A percentile compares a stretch with the other conserved stretches of the same genome.
Conservation (phyloP, 2,329 filamentous ascomycete species). For the Raffaelea albimanens region DNA sequence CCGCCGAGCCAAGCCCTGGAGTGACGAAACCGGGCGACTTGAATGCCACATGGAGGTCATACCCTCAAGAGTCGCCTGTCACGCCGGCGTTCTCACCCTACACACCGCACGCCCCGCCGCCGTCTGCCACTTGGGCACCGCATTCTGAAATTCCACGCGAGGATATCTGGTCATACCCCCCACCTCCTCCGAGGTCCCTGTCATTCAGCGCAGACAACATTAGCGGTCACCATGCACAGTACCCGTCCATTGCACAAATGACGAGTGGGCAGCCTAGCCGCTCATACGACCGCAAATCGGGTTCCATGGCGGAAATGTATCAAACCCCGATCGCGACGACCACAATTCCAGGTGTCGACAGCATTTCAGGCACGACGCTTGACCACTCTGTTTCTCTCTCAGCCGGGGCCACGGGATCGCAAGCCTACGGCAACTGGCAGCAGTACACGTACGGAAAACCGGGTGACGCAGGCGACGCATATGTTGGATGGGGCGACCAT, state of each 20-base stretch:
- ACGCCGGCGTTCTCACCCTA: conserved; percentile 42
- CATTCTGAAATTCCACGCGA: conserved; percentile 30
- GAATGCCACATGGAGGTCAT: conserved; percentile 38
- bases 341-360: conserved; percentile 25
- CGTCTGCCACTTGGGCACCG: conserved; percentile 32
- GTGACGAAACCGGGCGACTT: conserved; percentile 34
- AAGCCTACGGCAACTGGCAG: conserved; percentile 1
- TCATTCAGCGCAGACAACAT: conserved; percentile 37
- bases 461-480: conserved; percentile 24
- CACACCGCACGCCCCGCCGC: conserved; percentile 27
- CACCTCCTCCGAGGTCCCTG: conserved; percentile 33
- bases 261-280: conserved; percentile 16
- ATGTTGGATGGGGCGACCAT: conserved; percentile 25
- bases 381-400: conserved; percentile 27
- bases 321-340: conserved; percentile 25
- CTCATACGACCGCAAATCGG: conserved; percentile 34
- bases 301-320: conserved; percentile 33
- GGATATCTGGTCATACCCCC: conserved; percentile 36
- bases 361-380: conserved; percentile 23
- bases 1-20: conserved; percentile 29
- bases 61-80: conserved; percentile 39
- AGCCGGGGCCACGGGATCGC: conserved; percentile 23
- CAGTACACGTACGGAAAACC: conserved; percentile 31
- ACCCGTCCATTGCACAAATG: conserved; percentile 28
- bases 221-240: conserved; percentile 26